phyloP scores from a whole-genome alignment of 106 monocot genomes.

The Gastrodia elata region DNA sequence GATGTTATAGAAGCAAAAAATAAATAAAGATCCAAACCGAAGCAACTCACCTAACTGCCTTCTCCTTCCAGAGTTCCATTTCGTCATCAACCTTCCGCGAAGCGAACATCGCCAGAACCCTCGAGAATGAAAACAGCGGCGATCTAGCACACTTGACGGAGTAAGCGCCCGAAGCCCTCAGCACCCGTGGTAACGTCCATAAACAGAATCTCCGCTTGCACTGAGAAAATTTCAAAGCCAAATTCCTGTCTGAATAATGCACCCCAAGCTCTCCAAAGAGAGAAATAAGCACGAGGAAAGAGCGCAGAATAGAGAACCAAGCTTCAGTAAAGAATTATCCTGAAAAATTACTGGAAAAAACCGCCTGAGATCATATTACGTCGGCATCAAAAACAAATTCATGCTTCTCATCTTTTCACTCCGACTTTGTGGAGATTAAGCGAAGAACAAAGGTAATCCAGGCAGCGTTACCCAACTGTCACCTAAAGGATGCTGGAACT shows the following conservation, averaged over 20 bases:
- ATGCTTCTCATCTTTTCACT: too few species aligned
- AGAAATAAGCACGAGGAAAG: neutral
- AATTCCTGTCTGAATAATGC: neutral
- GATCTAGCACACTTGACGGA: neutral
- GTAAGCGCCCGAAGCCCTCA: neutral
- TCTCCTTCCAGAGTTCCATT: constrained; percentile 31
- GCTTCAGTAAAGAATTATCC: too few species aligned
- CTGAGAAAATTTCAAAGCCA: neutral
- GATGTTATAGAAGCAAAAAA: neutral
- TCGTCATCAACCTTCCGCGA: constrained; percentile 42
- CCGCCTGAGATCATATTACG: too few species aligned
- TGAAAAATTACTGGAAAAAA: too few species aligned
- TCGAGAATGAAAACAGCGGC: neutral
- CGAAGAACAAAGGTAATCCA: too few species aligned
- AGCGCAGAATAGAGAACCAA: neutral
- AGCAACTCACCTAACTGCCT: constrained; percentile 38
- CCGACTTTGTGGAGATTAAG: too few species aligned
- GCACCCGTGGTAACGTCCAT: neutral
- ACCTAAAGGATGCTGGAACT: too few species aligned
- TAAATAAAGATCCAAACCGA: neutral
- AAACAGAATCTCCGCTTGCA: neutral
- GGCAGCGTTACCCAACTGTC: too few species aligned
- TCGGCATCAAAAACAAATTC: too few species aligned
- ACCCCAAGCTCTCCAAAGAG: neutral
- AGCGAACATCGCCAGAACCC: constrained; percentile 18